A percentile compares a stretch with the other conserved stretches of the same genome.
These are phyloP conservation scores for Scutellaria galericulata DNA, from an alignment of 257 asterid species.

Conservation along the genomic window DNA sequence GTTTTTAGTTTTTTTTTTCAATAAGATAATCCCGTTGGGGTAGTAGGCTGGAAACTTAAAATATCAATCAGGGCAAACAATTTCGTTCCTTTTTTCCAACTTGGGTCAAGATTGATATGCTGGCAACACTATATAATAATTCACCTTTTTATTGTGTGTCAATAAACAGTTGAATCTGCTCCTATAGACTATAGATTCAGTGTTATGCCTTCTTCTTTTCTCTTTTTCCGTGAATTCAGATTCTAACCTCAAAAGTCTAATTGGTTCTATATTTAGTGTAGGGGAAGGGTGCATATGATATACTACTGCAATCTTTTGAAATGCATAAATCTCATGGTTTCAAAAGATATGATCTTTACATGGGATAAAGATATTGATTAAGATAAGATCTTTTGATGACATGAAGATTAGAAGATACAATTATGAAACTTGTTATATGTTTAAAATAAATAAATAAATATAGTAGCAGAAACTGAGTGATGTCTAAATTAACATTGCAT, in stretches of 20 bases:
- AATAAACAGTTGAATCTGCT: background rate
- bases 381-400: background rate
- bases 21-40: background rate
- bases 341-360: background rate
- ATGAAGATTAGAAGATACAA: background rate
- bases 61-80: no score
- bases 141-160: background rate
- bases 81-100: no score
- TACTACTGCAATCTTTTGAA: background rate
- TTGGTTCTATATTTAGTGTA: background rate
- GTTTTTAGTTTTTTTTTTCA: background rate
- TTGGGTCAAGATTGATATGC: background rate
- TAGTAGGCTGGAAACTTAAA: background rate
- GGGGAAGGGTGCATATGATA: background rate
- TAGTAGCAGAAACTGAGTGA: no score
- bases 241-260: background rate
- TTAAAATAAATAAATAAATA: background rate
- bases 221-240: background rate
- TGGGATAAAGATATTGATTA: constrained; percentile 3
- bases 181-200: background rate
- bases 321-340: background rate
- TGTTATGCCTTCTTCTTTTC: background rate
- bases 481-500: background rate
- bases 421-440: background rate
- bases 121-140: background rate